A percentile compares a stretch with the other conserved stretches of the same genome.
These are phyloP conservation scores for Coemansia brasiliensis DNA, from an alignment of 192 early-diverging fungal species.

Conservation along the genomic window DNA sequence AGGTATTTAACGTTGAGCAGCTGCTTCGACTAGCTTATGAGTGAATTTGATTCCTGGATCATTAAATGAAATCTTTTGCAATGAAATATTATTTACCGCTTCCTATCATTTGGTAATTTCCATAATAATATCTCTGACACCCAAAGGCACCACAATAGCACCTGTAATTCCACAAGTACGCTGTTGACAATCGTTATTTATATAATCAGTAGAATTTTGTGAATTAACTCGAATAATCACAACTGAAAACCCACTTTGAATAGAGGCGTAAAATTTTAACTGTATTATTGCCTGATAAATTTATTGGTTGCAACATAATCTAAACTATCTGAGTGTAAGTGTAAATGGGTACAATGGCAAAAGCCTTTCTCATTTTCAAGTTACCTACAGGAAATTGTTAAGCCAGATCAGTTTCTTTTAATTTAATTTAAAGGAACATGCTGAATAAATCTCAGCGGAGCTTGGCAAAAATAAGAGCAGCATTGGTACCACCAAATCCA, in stretches of 20 bases:
- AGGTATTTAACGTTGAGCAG: background rate
- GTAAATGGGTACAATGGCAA: too few relatives aligned
- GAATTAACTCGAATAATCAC: constrained; percentile 3
- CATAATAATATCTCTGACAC: background rate
- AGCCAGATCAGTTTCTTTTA: too few relatives aligned
- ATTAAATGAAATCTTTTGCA: background rate
- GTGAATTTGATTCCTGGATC: background rate
- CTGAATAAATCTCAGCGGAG: too few relatives aligned
- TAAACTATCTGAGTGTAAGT: too few relatives aligned
- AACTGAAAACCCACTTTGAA: background rate
- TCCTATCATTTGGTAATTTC: background rate
- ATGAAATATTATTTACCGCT: background rate
- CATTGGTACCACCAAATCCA: constrained; percentile 11
- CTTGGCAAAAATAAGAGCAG: background rate
- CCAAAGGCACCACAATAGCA: background rate
- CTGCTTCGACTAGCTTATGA: background rate
- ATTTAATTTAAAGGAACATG: too few relatives aligned
- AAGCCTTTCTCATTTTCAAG: too few relatives aligned
- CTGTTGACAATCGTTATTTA: background rate
- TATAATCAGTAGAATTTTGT: background rate
- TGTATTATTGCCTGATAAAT: background rate
- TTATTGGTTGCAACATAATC: too few relatives aligned
- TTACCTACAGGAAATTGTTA: too few relatives aligned
- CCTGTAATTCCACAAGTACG: background rate
- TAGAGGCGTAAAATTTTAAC: background rate